Conservation (phyloP, 2,329 filamentous ascomycete genomes). For the Fusarium tupiense region DNA sequence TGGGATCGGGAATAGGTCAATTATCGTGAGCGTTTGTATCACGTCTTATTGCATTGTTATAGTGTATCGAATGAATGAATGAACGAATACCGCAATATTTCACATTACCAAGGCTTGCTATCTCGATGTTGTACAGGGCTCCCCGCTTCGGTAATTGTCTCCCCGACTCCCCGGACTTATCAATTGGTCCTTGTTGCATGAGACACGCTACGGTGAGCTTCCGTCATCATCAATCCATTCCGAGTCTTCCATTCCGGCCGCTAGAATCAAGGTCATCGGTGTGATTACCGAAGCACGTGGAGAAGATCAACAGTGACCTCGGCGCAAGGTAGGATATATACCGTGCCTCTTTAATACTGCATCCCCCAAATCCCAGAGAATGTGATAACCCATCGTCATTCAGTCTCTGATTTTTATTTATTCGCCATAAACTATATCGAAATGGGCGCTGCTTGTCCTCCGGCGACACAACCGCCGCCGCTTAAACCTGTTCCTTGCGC, state of each 20-base stretch:
- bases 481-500: constrained; percentile 45
- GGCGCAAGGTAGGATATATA: constrained; percentile 9
- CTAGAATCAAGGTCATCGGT: constrained; percentile 21
- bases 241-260: constrained; percentile 4
- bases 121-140: not conserved
- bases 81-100: not conserved
- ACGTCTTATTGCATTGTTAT: not conserved
- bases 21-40: not conserved
- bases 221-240: constrained; percentile 11
- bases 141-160: constrained; percentile 7
- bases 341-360: not conserved
- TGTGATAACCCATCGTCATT: constrained; percentile 9
- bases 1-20: not conserved
- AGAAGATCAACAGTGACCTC: constrained; percentile 27
- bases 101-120: not conserved
- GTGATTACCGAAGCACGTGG: constrained; percentile 36
- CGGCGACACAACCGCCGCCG: constrained; percentile 21
- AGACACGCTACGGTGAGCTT: not conserved
- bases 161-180: constrained; percentile 1
- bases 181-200: not conserved
- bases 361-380: constrained; percentile 11
- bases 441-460: constrained; percentile 31
- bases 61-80: constrained; percentile 8
- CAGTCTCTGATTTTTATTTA: not conserved
- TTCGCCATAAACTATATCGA: not conserved